Evolutionary conservation across 306 rosid genomes (phyloP).

Genomic region (Morella rubra): DNA sequence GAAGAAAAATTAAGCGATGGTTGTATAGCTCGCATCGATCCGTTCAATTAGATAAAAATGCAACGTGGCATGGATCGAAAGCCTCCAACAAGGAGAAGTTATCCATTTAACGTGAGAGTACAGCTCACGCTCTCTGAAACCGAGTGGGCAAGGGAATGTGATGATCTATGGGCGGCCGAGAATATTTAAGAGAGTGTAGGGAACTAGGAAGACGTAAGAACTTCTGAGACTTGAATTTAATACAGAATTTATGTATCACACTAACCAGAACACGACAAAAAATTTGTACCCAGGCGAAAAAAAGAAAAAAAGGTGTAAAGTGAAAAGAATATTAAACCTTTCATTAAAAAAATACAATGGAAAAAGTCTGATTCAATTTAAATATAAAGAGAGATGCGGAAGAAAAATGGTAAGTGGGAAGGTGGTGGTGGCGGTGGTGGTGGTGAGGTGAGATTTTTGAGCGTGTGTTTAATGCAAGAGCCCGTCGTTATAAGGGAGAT

Average conservation of each 20-base stretch:
- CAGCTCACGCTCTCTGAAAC: neutral
- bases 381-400: neutral
- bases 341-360: neutral
- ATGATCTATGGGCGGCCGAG: neutral
- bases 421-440: slow-evolving; percentile 23
- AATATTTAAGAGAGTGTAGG: neutral
- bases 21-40: neutral
- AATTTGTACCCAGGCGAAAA: neutral
- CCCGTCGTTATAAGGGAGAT: slow-evolving; percentile 25
- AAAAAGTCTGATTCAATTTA: neutral
- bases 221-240: slow-evolving; percentile 7
- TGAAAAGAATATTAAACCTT: neutral
- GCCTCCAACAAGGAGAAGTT: neutral
- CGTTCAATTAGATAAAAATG: neutral
- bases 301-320: neutral
- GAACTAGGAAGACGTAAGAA: neutral
- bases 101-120: neutral
- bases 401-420: slow-evolving; percentile 23
- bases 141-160: neutral
- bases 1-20: too few relatives aligned
- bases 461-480: slow-evolving; percentile 34
- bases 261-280: slow-evolving; percentile 31
- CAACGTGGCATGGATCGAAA: neutral
- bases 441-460: slow-evolving; percentile 31
- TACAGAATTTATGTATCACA: neutral